Percentiles rank a stretch among this genome's conserved stretches.
Conservation (phyloP, 129 eudicot species). For the Pseudognaphalium luteoalbum region DNA sequence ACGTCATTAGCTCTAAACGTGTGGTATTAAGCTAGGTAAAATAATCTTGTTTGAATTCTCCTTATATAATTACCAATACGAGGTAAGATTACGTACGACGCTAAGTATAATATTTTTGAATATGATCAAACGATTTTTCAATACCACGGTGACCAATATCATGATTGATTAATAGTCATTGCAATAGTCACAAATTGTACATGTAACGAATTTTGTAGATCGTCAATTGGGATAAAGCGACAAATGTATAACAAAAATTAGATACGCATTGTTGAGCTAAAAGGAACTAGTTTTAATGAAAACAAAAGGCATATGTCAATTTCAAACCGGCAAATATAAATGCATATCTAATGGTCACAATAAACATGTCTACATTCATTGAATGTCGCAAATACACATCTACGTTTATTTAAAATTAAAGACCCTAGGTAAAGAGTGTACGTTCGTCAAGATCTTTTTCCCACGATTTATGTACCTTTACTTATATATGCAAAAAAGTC, state of each 20-base stretch:
- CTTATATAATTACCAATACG: too few species aligned
- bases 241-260: neutral
- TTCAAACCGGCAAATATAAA: neutral
- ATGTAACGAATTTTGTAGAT: too few species aligned
- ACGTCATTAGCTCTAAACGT: too few species aligned
- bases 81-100: too few species aligned
- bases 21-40: too few species aligned
- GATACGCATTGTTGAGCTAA: neutral
- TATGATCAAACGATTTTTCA: too few species aligned
- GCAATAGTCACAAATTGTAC: too few species aligned
- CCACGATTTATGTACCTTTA: neutral
- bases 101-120: too few species aligned
- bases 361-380: slow-evolving; percentile 27
- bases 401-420: neutral
- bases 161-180: too few species aligned
- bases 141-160: too few species aligned
- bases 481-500: neutral
- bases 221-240: neutral
- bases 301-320: slow-evolving; percentile 12
- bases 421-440: neutral
- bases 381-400: slow-evolving; percentile 14
- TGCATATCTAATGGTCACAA: slow-evolving; percentile 16
- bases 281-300: neutral
- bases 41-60: too few species aligned
- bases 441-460: neutral